Base-by-base conservation (phyloP, 352 stramenopile genomes). In the Phytophthora crassamura region DNA sequence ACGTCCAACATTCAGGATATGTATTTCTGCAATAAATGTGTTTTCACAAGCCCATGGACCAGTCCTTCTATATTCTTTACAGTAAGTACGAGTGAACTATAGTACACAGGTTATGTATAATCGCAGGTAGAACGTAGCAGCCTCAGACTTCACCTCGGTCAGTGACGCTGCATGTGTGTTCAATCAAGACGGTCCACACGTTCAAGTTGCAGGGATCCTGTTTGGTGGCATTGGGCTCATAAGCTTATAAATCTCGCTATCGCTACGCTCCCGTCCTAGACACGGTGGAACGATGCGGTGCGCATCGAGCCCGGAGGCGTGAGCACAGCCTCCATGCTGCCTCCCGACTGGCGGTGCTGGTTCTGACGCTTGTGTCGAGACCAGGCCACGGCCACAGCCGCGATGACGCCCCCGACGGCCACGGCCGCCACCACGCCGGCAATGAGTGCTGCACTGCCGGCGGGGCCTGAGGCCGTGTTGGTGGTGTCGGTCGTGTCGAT, bases 281-380 rank as follows among this genome's bases (percentile, higher is more conserved):
- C 62, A 36, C 62, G 62, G 40, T 70, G 54, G 55, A 70, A 70
- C 14, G 34, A 22, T 9, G 11, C 38, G 47, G 5, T 30, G 32
- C 54, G 62, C 1, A 34, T 12, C n/a, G 54, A 70, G 11, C 39
- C 28, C n/a, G 50, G 55, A 11, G 55, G 62, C 0, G 62, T 70
- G 18, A 69, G 35, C 5, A 57, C 35, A 4, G 41, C 14, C 8
- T 64, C 55, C 40, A 61, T 56, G 7, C 11, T 18, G 30, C 40
- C 11, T 4, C 53, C 46, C 0, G 30, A 15, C 8, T 3, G 33
- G 15, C 7, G 36, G 22, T 15, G 35, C 38, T 36, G 40, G 34
- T 52, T 47, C n/a, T 51, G 56, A 15, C 57, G 57, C 22, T 53
- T 75, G 7, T 46, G 49, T 38, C 67, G 67, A 39, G 43, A 58